Evolutionary conservation across 768 basidiomycete genomes (phyloP), one percentile per base, ranked within the genome.

Genomic region (Lentinula boryana): DNA sequence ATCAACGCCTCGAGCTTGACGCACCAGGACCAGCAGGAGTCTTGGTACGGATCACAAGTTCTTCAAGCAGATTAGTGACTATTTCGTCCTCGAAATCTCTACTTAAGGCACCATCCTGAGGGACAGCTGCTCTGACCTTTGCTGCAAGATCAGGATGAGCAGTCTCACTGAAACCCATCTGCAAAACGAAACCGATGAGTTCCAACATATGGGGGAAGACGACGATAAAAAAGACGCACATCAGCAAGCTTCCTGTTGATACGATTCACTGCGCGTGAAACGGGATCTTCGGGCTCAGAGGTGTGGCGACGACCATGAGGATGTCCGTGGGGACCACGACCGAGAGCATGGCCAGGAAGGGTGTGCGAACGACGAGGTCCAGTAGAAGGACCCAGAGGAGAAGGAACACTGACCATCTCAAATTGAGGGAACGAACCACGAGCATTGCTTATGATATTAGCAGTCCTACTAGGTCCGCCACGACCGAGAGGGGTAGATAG

Each of bases 91-190:
- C 87, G 1, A 70, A 70, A 9, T 87, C 86, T 64, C 82, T 84
- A 27, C 74, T 75, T 9, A 80, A 63, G n/a, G 68, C 63, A 31
- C 74, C 75, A 61, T 72, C 74, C n/a, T 62, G 60, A n/a, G 78
- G 79, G 61, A 89, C 64, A 64, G 81, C 78, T 16, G 75, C 71
- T 67, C 75, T 77, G 63, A 89, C 79, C 68, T 78, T 84, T 1
- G 69, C 70, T 4, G 73, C 72, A 62, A 89, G 70, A 27, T 74
- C 75, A 40, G 87, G 84, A 69, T 86, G 78, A 16, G 78, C 76
- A 51, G 73, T 74, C 59, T 84, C 78, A 10, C 83, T 84, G 64
- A 90, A 89, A n/a, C 88, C 88, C 88, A 90, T 89, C 88, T 90
- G 54, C 4, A 50, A 44, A 61, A 21, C 18, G 68, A 66, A 41